phyloP scores from a whole-genome alignment of 1,139 yeast species.

The Yamadazyma oceani region DNA sequence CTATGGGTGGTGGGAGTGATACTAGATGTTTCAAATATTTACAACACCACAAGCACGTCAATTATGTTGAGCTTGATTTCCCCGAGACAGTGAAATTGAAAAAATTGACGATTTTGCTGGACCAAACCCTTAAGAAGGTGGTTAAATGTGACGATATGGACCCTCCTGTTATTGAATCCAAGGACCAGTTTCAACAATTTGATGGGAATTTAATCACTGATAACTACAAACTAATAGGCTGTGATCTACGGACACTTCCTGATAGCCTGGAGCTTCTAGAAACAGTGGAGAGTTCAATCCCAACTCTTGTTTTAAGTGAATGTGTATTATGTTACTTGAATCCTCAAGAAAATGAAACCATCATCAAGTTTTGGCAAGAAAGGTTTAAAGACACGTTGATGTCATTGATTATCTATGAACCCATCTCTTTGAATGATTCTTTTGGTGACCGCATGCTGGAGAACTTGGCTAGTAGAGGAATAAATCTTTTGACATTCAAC shows the following conservation, averaged over 20 bases:
- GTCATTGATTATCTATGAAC: conserved; percentile 73
- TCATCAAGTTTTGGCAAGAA: conserved; percentile 44
- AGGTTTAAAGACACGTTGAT: conserved; percentile 23
- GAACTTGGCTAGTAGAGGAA: conserved; percentile 69
- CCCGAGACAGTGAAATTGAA: conserved; percentile 61
- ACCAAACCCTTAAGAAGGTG: conserved; percentile 21
- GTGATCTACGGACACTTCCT: conserved; percentile 49
- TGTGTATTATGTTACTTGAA: conserved; percentile 85
- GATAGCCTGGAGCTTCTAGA: conserved; percentile 4
- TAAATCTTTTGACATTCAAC: conserved; percentile 59
- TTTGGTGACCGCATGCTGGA: conserved; percentile 84
- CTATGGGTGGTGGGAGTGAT: conserved; percentile 97
- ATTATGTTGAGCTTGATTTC: conserved; percentile 77
- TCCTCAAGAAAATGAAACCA: conserved; percentile 52
- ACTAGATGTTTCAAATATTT: conserved; percentile 65
- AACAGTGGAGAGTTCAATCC: conserved; percentile 31
- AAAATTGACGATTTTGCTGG: conserved; percentile 47
- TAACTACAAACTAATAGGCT: conserved; percentile 53
- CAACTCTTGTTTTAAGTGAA: conserved; percentile 80
- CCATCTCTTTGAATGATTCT: conserved; percentile 69
- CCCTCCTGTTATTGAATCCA: conserved; percentile 11
- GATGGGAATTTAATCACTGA: conserved; percentile 38
- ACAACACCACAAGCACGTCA: conserved; percentile 22
- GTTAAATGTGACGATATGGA: conserved; percentile 16
- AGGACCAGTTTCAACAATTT: conserved; percentile 25